Evolutionary conservation across 2,329 filamentous ascomycete species (phyloP).

Genomic region (Juglanconis oblonga): DNA sequence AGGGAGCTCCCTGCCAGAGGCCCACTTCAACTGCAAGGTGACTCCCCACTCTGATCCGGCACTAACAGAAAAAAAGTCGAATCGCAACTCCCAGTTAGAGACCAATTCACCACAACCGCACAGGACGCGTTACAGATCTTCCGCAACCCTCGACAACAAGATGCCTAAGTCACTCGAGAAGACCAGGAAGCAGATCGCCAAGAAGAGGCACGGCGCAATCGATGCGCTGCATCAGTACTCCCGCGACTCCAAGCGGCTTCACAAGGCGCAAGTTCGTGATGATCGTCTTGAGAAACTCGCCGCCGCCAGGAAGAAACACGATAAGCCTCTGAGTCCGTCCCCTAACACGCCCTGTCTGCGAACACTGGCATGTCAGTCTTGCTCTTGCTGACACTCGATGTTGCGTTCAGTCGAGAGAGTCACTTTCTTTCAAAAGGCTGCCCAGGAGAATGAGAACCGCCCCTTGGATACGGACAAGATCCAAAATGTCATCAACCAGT

Average conservation of each 20-base stretch:
- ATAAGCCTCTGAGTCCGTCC: constrained; percentile 67
- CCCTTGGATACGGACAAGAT: constrained; percentile 55
- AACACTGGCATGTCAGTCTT: neutral
- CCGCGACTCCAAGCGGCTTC: constrained; percentile 77
- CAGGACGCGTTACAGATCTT: neutral
- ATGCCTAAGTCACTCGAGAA: constrained; percentile 82
- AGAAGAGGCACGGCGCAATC: constrained; percentile 75
- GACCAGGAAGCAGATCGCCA: constrained; percentile 82
- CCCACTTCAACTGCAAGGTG: neutral
- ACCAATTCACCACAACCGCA: neutral
- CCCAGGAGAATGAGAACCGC: constrained; percentile 48
- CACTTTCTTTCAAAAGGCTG: constrained; percentile 67
- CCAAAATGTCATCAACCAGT: constrained; percentile 62
- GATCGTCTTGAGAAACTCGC: constrained; percentile 75
- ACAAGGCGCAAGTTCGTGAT: constrained; percentile 76
- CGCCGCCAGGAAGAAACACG: constrained; percentile 67
- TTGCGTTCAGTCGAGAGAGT: constrained; percentile 58
- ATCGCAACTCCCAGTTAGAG: neutral
- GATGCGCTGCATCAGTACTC: constrained; percentile 83
- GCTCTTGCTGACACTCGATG: constrained; percentile 10
- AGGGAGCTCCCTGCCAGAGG: neutral
- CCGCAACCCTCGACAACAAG: constrained; percentile 23
- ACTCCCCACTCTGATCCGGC: neutral
- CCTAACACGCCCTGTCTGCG: neutral
- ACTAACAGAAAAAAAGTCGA: constrained; percentile 9